Conservation (phyloP, 305 asterid genomes). For the Caryopteris hybrid region DNA sequence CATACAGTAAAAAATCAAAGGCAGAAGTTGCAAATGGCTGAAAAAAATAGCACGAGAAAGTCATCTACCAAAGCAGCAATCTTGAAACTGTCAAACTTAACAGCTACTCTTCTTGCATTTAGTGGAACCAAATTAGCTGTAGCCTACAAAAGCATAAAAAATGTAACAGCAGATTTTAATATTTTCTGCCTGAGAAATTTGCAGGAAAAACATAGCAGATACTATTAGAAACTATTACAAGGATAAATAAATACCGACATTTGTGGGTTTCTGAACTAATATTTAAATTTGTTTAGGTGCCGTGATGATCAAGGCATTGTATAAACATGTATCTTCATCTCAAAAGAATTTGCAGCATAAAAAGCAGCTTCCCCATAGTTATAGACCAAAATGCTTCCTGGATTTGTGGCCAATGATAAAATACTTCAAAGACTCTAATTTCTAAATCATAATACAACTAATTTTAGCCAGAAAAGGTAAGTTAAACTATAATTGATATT, state of each 20-base stretch:
- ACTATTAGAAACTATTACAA: no score
- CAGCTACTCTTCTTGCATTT: slow-evolving; percentile 53
- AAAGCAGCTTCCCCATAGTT: no score
- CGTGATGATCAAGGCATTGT: neutral
- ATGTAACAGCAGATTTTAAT: neutral
- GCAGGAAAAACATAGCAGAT: no score
- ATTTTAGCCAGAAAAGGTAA: neutral
- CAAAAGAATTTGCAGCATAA: no score
- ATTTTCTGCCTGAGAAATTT: neutral
- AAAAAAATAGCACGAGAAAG: neutral
- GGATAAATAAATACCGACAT: no score
- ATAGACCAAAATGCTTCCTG: no score
- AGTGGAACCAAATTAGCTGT: slow-evolving; percentile 63
- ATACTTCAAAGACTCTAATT: no score
- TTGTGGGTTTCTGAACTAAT: no score
- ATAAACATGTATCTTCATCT: neutral
- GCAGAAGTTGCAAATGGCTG: neutral
- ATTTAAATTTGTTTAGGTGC: neutral
- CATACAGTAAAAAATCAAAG: neutral
- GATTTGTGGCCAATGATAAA: no score
- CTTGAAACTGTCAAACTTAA: slow-evolving; percentile 57
- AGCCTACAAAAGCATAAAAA: slow-evolving; percentile 32
- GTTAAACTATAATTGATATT: neutral
- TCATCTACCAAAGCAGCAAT: slow-evolving; percentile 54
- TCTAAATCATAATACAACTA: neutral